phyloP scores from a whole-genome alignment of 805 yeast species.

The Yueomyces sp. region DNA sequence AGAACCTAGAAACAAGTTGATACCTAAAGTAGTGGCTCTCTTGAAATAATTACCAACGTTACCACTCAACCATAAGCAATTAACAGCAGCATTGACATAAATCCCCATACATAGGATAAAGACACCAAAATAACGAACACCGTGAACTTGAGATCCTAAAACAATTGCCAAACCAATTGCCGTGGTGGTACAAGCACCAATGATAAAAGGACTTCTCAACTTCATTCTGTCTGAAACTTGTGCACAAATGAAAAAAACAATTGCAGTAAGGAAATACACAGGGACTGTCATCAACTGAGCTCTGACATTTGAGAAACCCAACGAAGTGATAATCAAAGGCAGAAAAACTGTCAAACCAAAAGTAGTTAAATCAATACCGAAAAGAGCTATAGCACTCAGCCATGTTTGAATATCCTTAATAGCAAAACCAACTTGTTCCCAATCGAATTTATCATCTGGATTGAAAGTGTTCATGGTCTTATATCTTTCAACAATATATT shows the following conservation, averaged over 20 bases:
- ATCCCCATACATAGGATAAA: slow-evolving; percentile 28
- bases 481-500: slow-evolving; percentile 25
- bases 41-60: slow-evolving; percentile 28
- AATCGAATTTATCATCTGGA: slow-evolving; percentile 26
- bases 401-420: slow-evolving; percentile 20
- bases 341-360: slow-evolving; percentile 31
- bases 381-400: slow-evolving; percentile 23
- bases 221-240: slow-evolving; percentile 42
- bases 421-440: slow-evolving; percentile 24
- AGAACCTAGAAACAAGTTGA: slow-evolving; percentile 25
- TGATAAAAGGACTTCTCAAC: slow-evolving; percentile 30
- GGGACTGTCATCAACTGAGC: slow-evolving; percentile 77
- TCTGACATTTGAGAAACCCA: slow-evolving; percentile 44
- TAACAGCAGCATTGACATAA: slow-evolving; percentile 27
- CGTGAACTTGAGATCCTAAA: slow-evolving; percentile 21
- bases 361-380: slow-evolving; percentile 28
- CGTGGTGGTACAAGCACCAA: slow-evolving; percentile 23
- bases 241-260: slow-evolving; percentile 49
- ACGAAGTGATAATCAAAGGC: slow-evolving; percentile 24
- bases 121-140: slow-evolving; percentile 28
- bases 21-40: slow-evolving; percentile 28
- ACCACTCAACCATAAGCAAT: slow-evolving; percentile 29
- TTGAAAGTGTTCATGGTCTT: slow-evolving; percentile 23
- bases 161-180: slow-evolving; percentile 24
- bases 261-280: slow-evolving; percentile 74